These are phyloP conservation scores for Macaranga tanarius DNA, from an alignment of 441 rosid genomes.

Conservation along the genomic window DNA sequence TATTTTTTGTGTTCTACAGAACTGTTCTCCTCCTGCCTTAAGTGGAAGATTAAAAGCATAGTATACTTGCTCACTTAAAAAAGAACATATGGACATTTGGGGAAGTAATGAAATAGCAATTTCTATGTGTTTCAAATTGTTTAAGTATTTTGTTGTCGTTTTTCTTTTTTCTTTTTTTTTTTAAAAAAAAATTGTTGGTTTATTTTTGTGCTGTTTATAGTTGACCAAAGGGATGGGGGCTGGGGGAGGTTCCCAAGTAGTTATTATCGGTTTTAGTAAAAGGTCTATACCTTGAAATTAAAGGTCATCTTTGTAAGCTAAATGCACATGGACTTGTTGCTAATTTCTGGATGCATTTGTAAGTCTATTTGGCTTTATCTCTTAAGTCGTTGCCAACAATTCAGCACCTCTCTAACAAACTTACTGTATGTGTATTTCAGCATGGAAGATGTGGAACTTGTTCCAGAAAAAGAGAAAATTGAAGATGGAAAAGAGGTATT, in stretches of 20 bases:
- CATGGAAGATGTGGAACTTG: slow-evolving; percentile 55
- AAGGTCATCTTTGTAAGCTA: neutral
- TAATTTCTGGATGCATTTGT: neutral
- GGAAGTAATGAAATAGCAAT: neutral
- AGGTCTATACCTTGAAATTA: neutral
- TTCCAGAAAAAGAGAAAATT: slow-evolving; percentile 56
- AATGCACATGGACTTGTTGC: neutral
- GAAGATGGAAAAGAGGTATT: slow-evolving; percentile 53
- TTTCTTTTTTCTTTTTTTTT: too few species aligned
- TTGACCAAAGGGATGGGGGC: neutral
- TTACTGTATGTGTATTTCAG: slow-evolving; percentile 9
- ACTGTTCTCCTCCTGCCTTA: neutral
- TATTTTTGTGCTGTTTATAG: neutral
- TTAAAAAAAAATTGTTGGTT: too few species aligned
- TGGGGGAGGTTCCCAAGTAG: neutral
- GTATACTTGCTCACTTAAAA: neutral
- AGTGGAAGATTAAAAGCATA: neutral
- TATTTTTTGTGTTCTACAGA: neutral
- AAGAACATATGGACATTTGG: neutral
- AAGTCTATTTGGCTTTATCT: neutral
- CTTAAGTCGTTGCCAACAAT: neutral
- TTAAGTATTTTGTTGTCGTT: too few species aligned
- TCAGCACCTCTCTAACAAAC: neutral
- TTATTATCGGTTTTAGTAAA: neutral
- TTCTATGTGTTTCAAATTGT: neutral